Evolutionary conservation across 139 green algal species (phyloP).

Genomic region (Pleodorina starrii): DNA sequence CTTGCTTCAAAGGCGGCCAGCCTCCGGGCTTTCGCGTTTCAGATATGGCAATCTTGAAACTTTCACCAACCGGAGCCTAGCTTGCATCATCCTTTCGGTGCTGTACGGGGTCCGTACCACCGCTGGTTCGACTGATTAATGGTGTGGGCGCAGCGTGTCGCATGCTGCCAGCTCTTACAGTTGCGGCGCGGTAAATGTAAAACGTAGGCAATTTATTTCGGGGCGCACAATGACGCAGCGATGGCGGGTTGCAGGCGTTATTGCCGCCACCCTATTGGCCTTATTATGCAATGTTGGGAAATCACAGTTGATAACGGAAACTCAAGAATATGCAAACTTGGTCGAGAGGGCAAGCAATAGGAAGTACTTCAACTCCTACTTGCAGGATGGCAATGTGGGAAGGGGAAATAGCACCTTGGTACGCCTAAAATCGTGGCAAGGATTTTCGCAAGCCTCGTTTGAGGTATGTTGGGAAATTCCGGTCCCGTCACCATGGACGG

Average conservation of each 20-base stretch:
- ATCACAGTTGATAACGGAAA: background rate
- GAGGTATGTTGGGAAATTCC: constrained; percentile 16
- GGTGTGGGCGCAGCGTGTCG: too few species aligned
- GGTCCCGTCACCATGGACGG: too few species aligned
- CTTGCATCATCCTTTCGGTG: too few species aligned
- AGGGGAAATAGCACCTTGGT: background rate
- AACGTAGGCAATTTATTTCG: background rate
- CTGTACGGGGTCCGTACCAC: too few species aligned
- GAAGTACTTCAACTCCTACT: constrained; percentile 8
- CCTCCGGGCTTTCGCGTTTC: too few species aligned
- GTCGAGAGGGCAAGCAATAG: constrained; percentile 1
- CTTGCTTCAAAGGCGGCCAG: too few species aligned
- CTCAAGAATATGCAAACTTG: constrained; percentile 1
- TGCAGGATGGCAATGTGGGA: background rate
- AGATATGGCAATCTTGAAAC: too few species aligned
- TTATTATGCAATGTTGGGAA: background rate
- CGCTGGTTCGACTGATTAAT: too few species aligned
- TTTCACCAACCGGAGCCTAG: too few species aligned
- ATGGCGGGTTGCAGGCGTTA: background rate
- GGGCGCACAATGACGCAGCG: background rate
- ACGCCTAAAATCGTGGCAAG: constrained; percentile 3
- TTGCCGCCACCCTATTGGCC: background rate
- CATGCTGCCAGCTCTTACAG: too few species aligned
- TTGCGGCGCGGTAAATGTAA: too few species aligned
- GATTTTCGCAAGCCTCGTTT: constrained; percentile 23